A percentile compares a stretch with the other conserved stretches of the same genome.
Conservation (phyloP, 306 rosid species). For the Pyrus bretschneideri region DNA sequence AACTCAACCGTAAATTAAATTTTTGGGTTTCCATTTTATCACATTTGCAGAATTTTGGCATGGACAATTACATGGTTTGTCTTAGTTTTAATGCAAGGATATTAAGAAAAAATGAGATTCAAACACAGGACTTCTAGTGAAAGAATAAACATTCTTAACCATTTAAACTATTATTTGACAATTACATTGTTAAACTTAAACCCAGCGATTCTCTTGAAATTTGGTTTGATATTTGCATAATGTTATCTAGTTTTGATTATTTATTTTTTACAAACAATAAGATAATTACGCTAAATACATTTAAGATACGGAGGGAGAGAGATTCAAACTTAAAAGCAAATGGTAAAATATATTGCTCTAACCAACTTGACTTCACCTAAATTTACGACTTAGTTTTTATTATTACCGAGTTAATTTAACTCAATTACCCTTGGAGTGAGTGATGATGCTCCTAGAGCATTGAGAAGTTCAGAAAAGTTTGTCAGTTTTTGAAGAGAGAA, state of each 20-base stretch:
- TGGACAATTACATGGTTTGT: not conserved
- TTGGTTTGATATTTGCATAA: not conserved
- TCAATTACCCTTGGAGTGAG: not conserved
- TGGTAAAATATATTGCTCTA: no score
- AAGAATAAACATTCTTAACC: no score
- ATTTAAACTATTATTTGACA: no score
- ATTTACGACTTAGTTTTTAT: no score
- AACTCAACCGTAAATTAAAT: not conserved
- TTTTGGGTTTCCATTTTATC: not conserved
- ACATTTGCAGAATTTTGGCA: not conserved
- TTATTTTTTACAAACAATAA: not conserved
- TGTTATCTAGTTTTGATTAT: no score
- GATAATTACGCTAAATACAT: no score
- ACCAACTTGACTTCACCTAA: not conserved
- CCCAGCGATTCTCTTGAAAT: not conserved
- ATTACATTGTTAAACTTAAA: no score
- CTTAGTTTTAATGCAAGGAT: not conserved
- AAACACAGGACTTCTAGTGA: fast-evolving
- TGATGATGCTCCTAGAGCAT: not conserved
- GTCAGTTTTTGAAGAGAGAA: not conserved
- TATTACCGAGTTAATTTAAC: no score
- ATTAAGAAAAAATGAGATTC: not conserved
- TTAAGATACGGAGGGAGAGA: fast-evolving
- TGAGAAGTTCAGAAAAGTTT: not conserved
- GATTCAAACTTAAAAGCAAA: no score